Conservation (phyloP, 1,139 yeast genomes). For the Nakaseomyces sp. region DNA sequence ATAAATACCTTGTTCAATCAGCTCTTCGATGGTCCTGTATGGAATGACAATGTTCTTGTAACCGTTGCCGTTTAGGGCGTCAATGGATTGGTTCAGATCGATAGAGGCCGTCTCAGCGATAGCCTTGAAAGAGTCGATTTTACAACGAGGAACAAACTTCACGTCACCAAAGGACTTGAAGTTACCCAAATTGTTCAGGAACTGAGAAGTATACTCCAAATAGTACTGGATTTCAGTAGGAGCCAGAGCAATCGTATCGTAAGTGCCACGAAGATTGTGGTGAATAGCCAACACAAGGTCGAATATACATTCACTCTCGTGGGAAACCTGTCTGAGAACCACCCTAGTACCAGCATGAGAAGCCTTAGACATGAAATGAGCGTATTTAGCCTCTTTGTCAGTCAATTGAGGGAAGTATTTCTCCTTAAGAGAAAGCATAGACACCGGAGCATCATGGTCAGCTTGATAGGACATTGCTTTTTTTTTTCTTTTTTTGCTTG, state of each 20-base stretch:
- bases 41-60: constrained; percentile 8
- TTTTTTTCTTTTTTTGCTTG: background rate
- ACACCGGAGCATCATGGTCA: constrained; percentile 27
- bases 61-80: constrained; percentile 21
- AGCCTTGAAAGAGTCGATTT: constrained; percentile 40
- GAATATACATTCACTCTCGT: constrained; percentile 66
- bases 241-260: constrained; percentile 33
- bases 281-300: constrained; percentile 60
- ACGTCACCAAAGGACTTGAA: constrained; percentile 85
- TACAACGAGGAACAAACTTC: constrained; percentile 65
- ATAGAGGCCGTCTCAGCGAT: constrained; percentile 33
- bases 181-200: constrained; percentile 73
- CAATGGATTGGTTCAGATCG: constrained; percentile 24
- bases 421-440: constrained; percentile 36
- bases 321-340: constrained; percentile 73
- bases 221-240: constrained; percentile 35
- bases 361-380: constrained; percentile 76
- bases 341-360: constrained; percentile 77
- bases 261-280: constrained; percentile 43
- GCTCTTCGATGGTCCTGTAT: constrained; percentile 40
- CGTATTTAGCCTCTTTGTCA: constrained; percentile 54
- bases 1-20: constrained; percentile 37
- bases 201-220: constrained; percentile 73
- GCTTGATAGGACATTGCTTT: constrained; percentile 12
- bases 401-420: constrained; percentile 43